Evolutionary conservation across 805 yeast genomes (phyloP).

Genomic region (Ogataea philodendri): DNA sequence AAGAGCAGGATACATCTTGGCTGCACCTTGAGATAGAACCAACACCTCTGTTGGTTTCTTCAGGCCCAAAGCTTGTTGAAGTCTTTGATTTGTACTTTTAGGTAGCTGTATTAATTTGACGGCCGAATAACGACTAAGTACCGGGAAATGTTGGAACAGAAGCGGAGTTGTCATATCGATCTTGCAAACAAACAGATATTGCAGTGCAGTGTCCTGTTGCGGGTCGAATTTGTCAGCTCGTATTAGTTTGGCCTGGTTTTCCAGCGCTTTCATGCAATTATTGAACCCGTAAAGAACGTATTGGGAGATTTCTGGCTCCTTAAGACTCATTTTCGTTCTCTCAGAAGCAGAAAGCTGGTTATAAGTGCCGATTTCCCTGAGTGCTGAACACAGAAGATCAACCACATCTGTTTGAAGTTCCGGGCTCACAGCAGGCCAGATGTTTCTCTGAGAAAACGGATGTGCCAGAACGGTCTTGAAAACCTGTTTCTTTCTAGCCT

Average conservation of each 20-base stretch:
- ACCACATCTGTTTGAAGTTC: constrained; percentile 33
- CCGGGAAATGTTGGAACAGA: constrained; percentile 57
- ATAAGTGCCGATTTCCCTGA: constrained; percentile 18
- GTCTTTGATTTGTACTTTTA: constrained; percentile 33
- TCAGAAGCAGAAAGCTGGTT: constrained; percentile 25
- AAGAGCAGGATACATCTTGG: constrained; percentile 15
- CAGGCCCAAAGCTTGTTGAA: constrained; percentile 20
- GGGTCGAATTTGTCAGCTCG: constrained; percentile 15
- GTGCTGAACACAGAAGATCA: constrained; percentile 23
- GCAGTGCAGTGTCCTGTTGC: constrained; percentile 26
- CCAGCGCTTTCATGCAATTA: constrained; percentile 48
- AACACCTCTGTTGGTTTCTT: constrained; percentile 20
- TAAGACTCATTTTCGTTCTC: constrained; percentile 21
- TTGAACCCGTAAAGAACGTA: constrained; percentile 52
- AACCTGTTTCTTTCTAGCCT: constrained; percentile 51
- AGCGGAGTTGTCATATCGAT: constrained; percentile 40
- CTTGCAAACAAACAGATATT: constrained; percentile 58
- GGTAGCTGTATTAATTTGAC: constrained; percentile 65
- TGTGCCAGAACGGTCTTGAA: constrained; percentile 63
- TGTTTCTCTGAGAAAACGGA: constrained; percentile 49
- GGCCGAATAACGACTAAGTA: constrained; percentile 48
- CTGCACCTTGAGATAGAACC: constrained; percentile 18
- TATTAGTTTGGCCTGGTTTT: constrained; percentile 38
- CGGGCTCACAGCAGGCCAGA: constrained; percentile 42
- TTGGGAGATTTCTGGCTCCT: constrained; percentile 29